These are phyloP conservation scores for Nemania serpens DNA, from an alignment of 2,329 filamentous ascomycete genomes.

Conservation along the genomic window DNA sequence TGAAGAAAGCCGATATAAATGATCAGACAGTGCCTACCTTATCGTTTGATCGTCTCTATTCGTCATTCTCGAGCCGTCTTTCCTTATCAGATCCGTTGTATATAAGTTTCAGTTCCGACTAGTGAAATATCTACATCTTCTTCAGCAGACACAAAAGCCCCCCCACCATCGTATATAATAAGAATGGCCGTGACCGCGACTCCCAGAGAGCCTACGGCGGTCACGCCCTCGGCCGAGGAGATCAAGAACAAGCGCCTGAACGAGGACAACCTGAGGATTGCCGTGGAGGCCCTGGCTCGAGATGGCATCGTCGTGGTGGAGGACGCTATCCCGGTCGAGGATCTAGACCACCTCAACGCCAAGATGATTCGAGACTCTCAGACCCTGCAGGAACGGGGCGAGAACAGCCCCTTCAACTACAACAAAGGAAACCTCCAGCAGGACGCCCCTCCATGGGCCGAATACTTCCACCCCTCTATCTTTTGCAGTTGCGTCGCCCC, in stretches of 20 bases:
- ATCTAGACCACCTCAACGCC: constrained; percentile 59
- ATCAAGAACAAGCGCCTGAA: constrained; percentile 45
- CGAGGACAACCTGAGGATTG: constrained; percentile 58
- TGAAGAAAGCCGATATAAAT: constrained; percentile 16
- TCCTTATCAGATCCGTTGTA: constrained; percentile 16
- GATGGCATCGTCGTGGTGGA: constrained; percentile 64
- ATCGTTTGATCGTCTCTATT: not conserved
- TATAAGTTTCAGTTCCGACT: too few relatives aligned
- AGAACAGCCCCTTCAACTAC: constrained; percentile 66
- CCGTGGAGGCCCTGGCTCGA: constrained; percentile 53
- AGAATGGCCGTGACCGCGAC: constrained; percentile 21
- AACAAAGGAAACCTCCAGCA: constrained; percentile 67
- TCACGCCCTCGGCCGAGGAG: constrained; percentile 43
- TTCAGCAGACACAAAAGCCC: too few relatives aligned
- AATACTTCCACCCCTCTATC: constrained; percentile 55
- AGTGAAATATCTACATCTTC: not conserved
- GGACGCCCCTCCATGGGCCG: constrained; percentile 57
- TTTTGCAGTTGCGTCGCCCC: constrained; percentile 53
- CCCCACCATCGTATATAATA: too few relatives aligned
- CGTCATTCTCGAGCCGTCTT: constrained; percentile 5
- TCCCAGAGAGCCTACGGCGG: constrained; percentile 29
- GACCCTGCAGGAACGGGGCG: constrained; percentile 53
- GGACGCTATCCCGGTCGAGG: constrained; percentile 53
- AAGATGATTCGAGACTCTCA: constrained; percentile 65
- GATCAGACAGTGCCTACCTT: not conserved